Evolutionary conservation across 2,329 filamentous ascomycete species (phyloP).

Genomic region (Talaromyces sp.): DNA sequence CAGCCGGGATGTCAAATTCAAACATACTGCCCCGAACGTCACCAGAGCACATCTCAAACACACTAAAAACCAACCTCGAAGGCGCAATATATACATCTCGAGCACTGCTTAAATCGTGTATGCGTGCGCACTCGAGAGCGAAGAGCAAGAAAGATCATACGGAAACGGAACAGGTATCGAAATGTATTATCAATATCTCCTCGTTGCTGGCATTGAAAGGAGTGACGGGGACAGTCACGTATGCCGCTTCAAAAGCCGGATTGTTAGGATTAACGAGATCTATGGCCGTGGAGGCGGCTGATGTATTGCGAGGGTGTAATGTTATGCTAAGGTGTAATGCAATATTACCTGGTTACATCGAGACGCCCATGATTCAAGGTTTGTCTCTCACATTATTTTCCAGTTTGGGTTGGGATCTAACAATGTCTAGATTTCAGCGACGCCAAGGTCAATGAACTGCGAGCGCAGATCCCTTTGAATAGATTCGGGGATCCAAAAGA

Average conservation of each 20-base stretch:
- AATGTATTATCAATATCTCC: slow-evolving; percentile 79
- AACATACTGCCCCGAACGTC: slow-evolving; percentile 60
- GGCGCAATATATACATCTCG: slow-evolving; percentile 43
- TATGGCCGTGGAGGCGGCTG: slow-evolving; percentile 35
- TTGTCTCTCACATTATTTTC: not conserved
- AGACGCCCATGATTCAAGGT: slow-evolving; percentile 70
- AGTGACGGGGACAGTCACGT: slow-evolving; percentile 68
- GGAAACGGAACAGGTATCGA: slow-evolving; percentile 50
- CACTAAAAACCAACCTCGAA: slow-evolving; percentile 69
- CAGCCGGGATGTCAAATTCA: slow-evolving; percentile 70
- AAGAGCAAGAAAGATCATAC: slow-evolving; percentile 3
- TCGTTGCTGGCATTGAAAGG: slow-evolving; percentile 71
- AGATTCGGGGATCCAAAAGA: slow-evolving; percentile 69
- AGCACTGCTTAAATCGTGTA: slow-evolving; percentile 37
- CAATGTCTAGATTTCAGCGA: slow-evolving; percentile 43
- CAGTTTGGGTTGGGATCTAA: not conserved
- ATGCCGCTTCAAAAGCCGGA: slow-evolving; percentile 78
- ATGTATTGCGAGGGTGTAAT: slow-evolving; percentile 56
- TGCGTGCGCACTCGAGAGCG: slow-evolving; percentile 33
- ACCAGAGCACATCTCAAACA: slow-evolving; percentile 52
- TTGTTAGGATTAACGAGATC: slow-evolving; percentile 59
- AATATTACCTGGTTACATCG: slow-evolving; percentile 78
- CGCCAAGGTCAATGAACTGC: slow-evolving; percentile 31
- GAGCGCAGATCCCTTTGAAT: slow-evolving; percentile 59
- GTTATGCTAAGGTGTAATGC: slow-evolving; percentile 72